phyloP scores from a whole-genome alignment of 2,329 filamentous ascomycete genomes.

The Ascochyta lentis region DNA sequence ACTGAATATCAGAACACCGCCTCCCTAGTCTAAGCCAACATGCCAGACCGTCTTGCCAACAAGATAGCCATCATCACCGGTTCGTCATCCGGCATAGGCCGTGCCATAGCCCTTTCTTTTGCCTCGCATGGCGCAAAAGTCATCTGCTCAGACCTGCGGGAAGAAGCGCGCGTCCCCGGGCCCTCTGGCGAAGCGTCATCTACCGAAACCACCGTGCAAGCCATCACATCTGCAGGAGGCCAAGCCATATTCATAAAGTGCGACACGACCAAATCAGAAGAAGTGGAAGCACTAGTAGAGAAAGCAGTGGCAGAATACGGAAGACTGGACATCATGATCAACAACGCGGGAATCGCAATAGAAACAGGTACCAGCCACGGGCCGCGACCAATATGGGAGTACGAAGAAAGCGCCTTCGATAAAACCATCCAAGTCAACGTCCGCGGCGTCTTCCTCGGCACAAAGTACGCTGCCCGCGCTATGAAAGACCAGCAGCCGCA shows the following conservation, averaged over 20 bases:
- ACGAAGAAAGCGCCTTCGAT: constrained; percentile 57
- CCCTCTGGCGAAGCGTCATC: constrained; percentile 20
- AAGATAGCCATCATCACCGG: constrained; percentile 47
- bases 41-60: constrained; percentile 29
- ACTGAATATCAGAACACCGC: background rate
- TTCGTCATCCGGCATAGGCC: constrained; percentile 44
- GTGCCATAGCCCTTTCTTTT: constrained; percentile 42
- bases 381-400: constrained; percentile 54
- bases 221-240: constrained; percentile 37
- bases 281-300: constrained; percentile 53
- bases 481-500: constrained; percentile 58
- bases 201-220: constrained; percentile 39
- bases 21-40: background rate
- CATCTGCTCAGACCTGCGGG: constrained; percentile 41
- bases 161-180: constrained; percentile 23
- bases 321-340: constrained; percentile 57
- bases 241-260: constrained; percentile 46
- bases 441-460: constrained; percentile 51
- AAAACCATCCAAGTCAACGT: constrained; percentile 47
- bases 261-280: constrained; percentile 53
- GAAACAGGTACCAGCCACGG: constrained; percentile 39
- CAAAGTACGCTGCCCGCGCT: constrained; percentile 56
- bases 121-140: constrained; percentile 42
- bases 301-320: constrained; percentile 54
- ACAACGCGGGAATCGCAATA: constrained; percentile 56